Percentiles rank a stretch among this genome's conserved stretches.
Conservation (phyloP, 1,139 yeast genomes). For the Candida labiduridarum region DNA sequence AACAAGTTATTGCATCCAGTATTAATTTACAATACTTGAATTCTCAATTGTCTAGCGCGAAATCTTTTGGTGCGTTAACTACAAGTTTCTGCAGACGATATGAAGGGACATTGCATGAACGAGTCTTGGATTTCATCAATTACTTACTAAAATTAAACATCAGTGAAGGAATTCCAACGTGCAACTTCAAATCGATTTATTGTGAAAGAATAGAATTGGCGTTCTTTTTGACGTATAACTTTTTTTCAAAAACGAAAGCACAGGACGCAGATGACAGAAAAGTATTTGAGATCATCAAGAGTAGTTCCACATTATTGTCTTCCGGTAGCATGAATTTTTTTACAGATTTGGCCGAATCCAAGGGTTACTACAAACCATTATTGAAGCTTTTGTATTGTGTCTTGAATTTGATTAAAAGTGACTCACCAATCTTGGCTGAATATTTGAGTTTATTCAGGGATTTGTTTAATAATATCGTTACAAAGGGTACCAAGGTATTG, state of each 20-base stretch:
- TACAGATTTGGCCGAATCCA: slow-evolving; percentile 38
- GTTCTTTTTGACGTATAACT: slow-evolving; percentile 60
- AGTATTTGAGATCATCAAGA: slow-evolving; percentile 42
- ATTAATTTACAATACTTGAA: slow-evolving; percentile 64
- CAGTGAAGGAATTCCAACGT: slow-evolving; percentile 54
- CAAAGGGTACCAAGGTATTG: slow-evolving; percentile 58
- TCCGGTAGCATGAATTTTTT: slow-evolving; percentile 51
- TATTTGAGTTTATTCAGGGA: slow-evolving; percentile 55
- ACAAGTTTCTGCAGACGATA: slow-evolving; percentile 60
- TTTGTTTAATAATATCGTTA: slow-evolving; percentile 59
- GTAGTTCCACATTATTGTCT: slow-evolving; percentile 43
- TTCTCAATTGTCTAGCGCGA: slow-evolving; percentile 69
- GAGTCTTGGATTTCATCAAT: slow-evolving; percentile 48
- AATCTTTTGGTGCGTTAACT: slow-evolving; percentile 76
- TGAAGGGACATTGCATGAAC: slow-evolving; percentile 31
- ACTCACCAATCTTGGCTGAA: slow-evolving; percentile 45
- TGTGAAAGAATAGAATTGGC: slow-evolving; percentile 69
- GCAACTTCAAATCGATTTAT: slow-evolving; percentile 52
- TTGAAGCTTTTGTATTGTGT: slow-evolving; percentile 58
- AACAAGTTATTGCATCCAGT: slow-evolving; percentile 61
- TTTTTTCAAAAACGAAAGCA: slow-evolving; percentile 33
- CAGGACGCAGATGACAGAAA: slow-evolving; percentile 25
- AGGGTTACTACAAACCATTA: slow-evolving; percentile 58
- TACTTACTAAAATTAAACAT: slow-evolving; percentile 55
- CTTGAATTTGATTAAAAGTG: slow-evolving; percentile 45